Conservation (phyloP, 2,329 filamentous ascomycete genomes). For the Ampelomyces quisqualis region DNA sequence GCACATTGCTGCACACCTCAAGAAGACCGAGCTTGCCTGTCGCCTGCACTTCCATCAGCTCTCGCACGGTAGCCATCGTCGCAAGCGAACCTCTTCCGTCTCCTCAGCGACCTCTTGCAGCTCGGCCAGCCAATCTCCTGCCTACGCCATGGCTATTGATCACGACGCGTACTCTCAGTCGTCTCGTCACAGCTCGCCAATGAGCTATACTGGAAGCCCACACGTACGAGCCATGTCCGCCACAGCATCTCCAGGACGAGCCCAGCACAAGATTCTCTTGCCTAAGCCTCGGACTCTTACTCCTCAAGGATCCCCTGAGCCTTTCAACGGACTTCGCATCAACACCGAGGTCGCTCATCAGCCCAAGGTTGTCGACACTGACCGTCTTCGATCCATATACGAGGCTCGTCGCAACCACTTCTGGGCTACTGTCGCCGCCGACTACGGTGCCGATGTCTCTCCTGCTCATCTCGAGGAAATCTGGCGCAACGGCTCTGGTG, state of each 20-base stretch:
- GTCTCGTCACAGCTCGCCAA: conserved; percentile 45
- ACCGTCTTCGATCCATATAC: conserved; percentile 69
- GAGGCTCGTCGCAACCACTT: conserved; percentile 68
- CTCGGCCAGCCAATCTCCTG: conserved; percentile 38
- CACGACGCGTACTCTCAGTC: conserved; percentile 41
- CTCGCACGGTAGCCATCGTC: conserved; percentile 77
- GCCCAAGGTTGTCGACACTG: conserved; percentile 60
- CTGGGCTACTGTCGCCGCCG: conserved; percentile 70
- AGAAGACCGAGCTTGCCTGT: conserved; percentile 86
- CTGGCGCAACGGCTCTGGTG: conserved; percentile 52
- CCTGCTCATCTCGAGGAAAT: conserved; percentile 67
- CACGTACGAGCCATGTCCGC: conserved; percentile 32
- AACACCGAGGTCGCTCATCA: conserved; percentile 49
- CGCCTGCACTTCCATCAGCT: conserved; percentile 86
- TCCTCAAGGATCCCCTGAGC: conserved; percentile 43
- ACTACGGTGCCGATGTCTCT: conserved; percentile 66
- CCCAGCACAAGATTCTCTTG: conserved; percentile 56
- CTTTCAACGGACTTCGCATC: conserved; percentile 45
- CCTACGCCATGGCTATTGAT: conserved; percentile 43
- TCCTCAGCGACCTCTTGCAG: conserved; percentile 55
- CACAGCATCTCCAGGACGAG: conserved; percentile 57
- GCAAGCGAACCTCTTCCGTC: conserved; percentile 72
- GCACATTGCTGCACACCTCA: conserved; percentile 79
- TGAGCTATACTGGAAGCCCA: conserved; percentile 49
- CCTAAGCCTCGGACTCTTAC: conserved; percentile 61